Conservation (phyloP, 768 basidiomycete genomes). For the Boletus sp. region DNA sequence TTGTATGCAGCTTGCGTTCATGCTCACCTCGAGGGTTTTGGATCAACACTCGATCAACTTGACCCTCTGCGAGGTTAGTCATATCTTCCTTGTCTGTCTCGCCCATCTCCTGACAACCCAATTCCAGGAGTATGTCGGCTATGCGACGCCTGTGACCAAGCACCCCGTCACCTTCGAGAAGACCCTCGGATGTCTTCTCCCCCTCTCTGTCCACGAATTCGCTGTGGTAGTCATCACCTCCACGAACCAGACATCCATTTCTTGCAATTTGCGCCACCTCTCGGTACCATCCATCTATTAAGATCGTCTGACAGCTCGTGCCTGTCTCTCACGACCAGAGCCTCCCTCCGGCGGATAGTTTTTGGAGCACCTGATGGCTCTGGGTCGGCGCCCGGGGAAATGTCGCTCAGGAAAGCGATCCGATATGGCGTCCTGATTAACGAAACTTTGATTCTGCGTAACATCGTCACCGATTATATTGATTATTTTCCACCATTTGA, state of each 20-base stretch:
- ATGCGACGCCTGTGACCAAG: constrained; percentile 54
- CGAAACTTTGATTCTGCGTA: constrained; percentile 42
- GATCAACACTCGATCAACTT: constrained; percentile 53
- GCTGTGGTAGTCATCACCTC: constrained; percentile 45
- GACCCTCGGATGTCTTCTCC: constrained; percentile 65
- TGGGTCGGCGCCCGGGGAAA: constrained; percentile 41
- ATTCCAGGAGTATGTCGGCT: constrained; percentile 51
- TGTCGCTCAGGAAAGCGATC: constrained; percentile 38
- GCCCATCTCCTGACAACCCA: neutral
- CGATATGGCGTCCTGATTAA: constrained; percentile 40
- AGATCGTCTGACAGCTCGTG: constrained; percentile 55
- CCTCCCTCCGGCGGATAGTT: constrained; percentile 48
- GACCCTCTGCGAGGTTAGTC: constrained; percentile 64
- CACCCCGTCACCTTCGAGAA: constrained; percentile 50
- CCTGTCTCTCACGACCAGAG: constrained; percentile 36
- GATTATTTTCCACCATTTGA: constrained; percentile 14
- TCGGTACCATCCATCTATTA: constrained; percentile 54
- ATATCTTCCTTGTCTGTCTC: constrained; percentile 23
- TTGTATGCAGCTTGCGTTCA: constrained; percentile 57
- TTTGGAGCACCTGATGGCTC: constrained; percentile 61
- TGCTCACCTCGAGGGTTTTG: constrained; percentile 64
- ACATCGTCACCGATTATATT: constrained; percentile 32
- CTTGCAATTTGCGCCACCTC: constrained; percentile 37
- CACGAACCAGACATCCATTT: constrained; percentile 43
- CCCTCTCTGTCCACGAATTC: constrained; percentile 66